Percentiles rank a stretch among this genome's conserved stretches.
Conservation (phyloP, 768 basidiomycete genomes). For the Phlebiopsis gigantea region DNA sequence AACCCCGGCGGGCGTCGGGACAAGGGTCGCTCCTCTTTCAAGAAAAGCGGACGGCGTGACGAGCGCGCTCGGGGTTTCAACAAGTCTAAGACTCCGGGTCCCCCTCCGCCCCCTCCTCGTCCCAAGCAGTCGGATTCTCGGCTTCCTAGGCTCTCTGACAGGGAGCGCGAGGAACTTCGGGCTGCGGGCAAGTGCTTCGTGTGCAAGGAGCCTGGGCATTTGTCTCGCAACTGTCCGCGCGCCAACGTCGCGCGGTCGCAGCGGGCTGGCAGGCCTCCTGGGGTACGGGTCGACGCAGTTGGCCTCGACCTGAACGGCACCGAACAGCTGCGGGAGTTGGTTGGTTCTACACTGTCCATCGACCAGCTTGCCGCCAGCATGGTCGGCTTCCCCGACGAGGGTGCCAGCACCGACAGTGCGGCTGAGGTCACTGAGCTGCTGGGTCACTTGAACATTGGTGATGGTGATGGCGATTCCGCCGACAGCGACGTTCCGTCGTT, state of each 20-base stretch:
- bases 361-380: not conserved
- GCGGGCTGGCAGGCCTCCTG: conserved; percentile 6
- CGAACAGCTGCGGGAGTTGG: conserved; percentile 3
- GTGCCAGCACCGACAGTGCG: not conserved
- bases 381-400: too few relatives aligned
- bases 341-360: too few relatives aligned
- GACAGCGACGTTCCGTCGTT: not conserved
- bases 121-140: too few relatives aligned
- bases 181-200: conserved; percentile 11
- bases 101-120: too few relatives aligned
- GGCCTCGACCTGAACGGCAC: not conserved
- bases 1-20: not conserved
- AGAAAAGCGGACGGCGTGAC: not conserved
- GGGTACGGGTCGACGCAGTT: not conserved
- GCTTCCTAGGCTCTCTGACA: conserved; percentile 2
- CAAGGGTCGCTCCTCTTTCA: not conserved
- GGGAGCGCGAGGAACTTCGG: conserved; percentile 5
- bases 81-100: not conserved
- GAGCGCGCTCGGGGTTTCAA: not conserved
- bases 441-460: not conserved
- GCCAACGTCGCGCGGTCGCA: not conserved
- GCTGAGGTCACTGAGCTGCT: not conserved
- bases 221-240: conserved; percentile 9
- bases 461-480: not conserved
- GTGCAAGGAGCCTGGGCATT: conserved; percentile 12